Percentiles rank a stretch among this genome's conserved stretches.
Conservation (phyloP, 306 rosid genomes). For the Leucaena leucocephala region DNA sequence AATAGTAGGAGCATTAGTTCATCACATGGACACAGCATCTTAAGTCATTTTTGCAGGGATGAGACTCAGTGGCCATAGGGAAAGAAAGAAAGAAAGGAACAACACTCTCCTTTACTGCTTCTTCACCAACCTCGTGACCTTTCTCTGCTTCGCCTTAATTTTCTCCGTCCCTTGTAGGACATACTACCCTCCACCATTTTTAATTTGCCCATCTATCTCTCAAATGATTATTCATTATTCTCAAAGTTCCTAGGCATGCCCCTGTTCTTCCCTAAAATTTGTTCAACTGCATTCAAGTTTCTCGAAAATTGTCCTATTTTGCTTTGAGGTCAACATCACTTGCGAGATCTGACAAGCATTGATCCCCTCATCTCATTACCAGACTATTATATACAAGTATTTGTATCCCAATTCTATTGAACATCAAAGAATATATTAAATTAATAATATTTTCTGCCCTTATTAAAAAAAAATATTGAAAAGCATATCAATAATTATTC, state of each 20-base stretch:
- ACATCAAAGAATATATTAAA: too few species aligned
- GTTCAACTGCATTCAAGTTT: neutral
- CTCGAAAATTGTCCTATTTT: neutral
- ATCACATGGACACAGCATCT: slow-evolving; percentile 39
- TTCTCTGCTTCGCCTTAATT: neutral
- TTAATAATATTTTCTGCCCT: too few species aligned
- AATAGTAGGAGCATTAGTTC: too few species aligned
- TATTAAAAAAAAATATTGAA: too few species aligned
- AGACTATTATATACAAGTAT: too few species aligned
- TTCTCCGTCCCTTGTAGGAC: slow-evolving; percentile 32
- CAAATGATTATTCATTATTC: neutral
- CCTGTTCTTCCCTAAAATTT: neutral
- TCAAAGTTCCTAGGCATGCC: neutral
- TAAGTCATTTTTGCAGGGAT: too few species aligned
- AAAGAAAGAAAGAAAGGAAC: slow-evolving; percentile 25
- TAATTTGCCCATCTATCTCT: neutral
- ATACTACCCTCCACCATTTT: neutral
- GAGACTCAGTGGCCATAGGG: slow-evolving; percentile 22
- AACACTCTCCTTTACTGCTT: slow-evolving; percentile 40
- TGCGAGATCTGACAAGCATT: too few species aligned
- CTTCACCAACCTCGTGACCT: slow-evolving; percentile 47
- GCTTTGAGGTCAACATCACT: neutral
- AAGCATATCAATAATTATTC: too few species aligned
- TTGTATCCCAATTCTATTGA: too few species aligned
- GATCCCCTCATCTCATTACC: too few species aligned